Conservation (phyloP, 148 eudicot genomes). For the Vaccinium darrowii region DNA sequence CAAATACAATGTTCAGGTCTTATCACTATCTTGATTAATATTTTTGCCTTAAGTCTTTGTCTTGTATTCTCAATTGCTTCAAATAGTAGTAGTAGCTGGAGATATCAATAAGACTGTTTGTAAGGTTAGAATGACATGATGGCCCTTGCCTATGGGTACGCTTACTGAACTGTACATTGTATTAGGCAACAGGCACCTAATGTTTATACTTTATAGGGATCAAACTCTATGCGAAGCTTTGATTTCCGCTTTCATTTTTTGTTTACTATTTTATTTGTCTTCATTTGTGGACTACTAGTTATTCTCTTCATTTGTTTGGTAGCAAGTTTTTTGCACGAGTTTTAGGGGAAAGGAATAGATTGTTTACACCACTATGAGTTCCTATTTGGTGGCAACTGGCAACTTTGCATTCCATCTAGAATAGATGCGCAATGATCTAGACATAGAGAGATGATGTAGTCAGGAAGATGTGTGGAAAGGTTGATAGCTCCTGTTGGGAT, state of each 20-base stretch:
- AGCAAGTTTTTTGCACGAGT: not conserved
- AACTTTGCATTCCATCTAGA: not conserved
- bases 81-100: not conserved
- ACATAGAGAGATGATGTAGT: not conserved
- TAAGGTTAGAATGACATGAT: not conserved
- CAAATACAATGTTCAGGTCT: not conserved
- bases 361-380: not conserved
- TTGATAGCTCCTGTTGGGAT: not conserved
- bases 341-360: not conserved
- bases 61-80: not conserved
- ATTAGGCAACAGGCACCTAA: not conserved
- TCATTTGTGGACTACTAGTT: too few relatives aligned
- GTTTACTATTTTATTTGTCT: too few relatives aligned
- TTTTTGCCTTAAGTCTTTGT: not conserved
- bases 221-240: not conserved
- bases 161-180: not conserved
- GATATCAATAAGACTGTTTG: not conserved
- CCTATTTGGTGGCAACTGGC: not conserved
- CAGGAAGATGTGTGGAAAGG: not conserved
- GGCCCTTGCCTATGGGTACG: not conserved
- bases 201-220: not conserved
- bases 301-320: too few relatives aligned
- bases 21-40: not conserved
- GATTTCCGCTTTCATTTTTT: too few relatives aligned
- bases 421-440: not conserved